Conservation (phyloP, 2,329 filamentous ascomycete species). For the Colletotrichum destructivum region DNA sequence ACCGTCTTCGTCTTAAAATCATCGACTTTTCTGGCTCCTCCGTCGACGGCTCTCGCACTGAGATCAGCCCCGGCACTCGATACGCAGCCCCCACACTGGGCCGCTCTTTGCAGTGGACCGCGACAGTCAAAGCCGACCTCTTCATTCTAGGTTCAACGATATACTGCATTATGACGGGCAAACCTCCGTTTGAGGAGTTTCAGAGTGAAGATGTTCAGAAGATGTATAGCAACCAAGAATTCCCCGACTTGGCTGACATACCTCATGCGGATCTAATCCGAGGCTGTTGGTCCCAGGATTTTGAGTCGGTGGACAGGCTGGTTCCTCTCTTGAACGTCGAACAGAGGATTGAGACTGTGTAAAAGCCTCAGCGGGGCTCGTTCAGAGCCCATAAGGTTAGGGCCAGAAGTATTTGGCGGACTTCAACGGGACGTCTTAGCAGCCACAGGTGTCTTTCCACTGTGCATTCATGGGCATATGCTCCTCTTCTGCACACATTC, state of each 20-base stretch:
- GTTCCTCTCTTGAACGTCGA: constrained; percentile 9
- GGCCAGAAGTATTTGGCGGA: too few relatives aligned
- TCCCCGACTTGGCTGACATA: constrained; percentile 20
- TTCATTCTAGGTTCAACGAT: constrained; percentile 26
- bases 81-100: constrained; percentile 1
- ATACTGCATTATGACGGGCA: constrained; percentile 15
- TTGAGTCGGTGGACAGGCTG: constrained; percentile 10
- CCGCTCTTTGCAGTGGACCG: constrained; percentile 12
- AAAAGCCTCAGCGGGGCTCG: too few relatives aligned
- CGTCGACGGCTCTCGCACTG: constrained; percentile 4
- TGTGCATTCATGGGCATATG: too few relatives aligned
- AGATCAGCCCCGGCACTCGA: constrained; percentile 15
- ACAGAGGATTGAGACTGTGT: not conserved
- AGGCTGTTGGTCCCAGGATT: constrained; percentile 12
- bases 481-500: too few relatives aligned
- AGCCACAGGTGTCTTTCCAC: too few relatives aligned
- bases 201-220: not conserved
- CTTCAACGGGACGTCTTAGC: too few relatives aligned
- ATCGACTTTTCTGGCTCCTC: constrained; percentile 25
- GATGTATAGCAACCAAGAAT: constrained; percentile 8
- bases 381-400: too few relatives aligned
- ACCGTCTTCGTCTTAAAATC: constrained; percentile 21
- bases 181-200: constrained; percentile 10
- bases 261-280: not conserved
- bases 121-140: constrained; percentile 16